phyloP scores from a whole-genome alignment of 441 rosid species.

The Dalechampia spathulata region DNA sequence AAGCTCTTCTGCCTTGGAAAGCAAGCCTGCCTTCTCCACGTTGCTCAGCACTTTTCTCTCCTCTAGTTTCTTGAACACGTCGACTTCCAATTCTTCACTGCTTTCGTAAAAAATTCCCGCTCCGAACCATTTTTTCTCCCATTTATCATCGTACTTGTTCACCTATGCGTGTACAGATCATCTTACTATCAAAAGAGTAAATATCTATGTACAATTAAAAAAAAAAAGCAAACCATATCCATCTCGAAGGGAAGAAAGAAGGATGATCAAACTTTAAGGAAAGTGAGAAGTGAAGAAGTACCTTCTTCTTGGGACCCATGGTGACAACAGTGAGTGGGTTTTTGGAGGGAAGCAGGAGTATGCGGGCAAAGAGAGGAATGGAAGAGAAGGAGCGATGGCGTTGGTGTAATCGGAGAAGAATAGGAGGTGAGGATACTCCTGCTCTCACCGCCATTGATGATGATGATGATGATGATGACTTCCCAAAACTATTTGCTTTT shows the following conservation, averaged over 20 bases:
- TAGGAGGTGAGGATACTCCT: conserved; percentile 26
- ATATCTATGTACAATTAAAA: too few species aligned
- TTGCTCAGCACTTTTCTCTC: conserved; percentile 76
- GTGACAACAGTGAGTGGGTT: conserved; percentile 42
- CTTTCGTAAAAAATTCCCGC: conserved; percentile 83
- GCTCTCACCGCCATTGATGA: conserved; percentile 62
- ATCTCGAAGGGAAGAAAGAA: background rate
- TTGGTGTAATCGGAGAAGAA: conserved; percentile 27
- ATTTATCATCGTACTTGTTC: conserved; percentile 53
- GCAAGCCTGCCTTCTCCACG: conserved; percentile 77
- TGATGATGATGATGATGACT: conserved; percentile 16
- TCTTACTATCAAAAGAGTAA: too few species aligned
- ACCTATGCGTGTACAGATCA: conserved; percentile 30
- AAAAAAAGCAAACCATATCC: too few species aligned
- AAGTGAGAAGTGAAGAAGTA: too few species aligned
- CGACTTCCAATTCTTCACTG: conserved; percentile 70
- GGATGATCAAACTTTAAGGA: background rate
- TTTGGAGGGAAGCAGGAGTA: conserved; percentile 24
- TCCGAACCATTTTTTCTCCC: conserved; percentile 90
- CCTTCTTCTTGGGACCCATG: conserved; percentile 81
- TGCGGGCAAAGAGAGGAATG: conserved; percentile 20
- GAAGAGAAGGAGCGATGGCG: conserved; percentile 23
- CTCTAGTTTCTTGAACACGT: conserved; percentile 90
- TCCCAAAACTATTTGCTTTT: background rate
- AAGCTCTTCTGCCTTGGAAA: conserved; percentile 74